phyloP scores from a whole-genome alignment of 2,329 filamentous ascomycete species.

The Bipolaris sorokiniana region DNA sequence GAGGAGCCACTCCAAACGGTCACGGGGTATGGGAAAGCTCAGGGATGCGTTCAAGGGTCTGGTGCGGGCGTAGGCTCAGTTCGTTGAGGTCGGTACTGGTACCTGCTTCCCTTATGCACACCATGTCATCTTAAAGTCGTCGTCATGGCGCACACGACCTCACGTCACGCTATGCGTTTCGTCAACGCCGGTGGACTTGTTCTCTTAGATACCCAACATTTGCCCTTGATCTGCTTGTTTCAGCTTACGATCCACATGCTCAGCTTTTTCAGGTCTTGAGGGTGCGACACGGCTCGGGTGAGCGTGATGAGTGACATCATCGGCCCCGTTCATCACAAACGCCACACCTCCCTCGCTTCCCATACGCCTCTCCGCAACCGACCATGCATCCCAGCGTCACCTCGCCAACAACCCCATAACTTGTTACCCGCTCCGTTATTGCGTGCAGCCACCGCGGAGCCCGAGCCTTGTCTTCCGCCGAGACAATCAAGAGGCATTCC shows the following conservation, averaged over 20 bases:
- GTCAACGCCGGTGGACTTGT: slow-evolving; percentile 2
- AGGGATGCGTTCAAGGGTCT: slow-evolving; percentile 23
- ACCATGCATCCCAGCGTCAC: slow-evolving; percentile 8
- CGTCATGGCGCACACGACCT: not conserved
- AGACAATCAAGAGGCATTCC: slow-evolving; percentile 4
- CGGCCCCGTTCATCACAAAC: slow-evolving; percentile 8
- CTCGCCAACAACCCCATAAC: slow-evolving; percentile 1
- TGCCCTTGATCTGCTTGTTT: slow-evolving; percentile 2
- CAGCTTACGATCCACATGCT: slow-evolving; percentile 5
- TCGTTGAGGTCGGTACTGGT: slow-evolving; percentile 2
- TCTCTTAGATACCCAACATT: slow-evolving; percentile 12
- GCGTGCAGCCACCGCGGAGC: slow-evolving; percentile 1
- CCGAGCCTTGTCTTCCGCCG: not conserved
- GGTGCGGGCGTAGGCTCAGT: slow-evolving; percentile 18
- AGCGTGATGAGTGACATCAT: slow-evolving; percentile 27
- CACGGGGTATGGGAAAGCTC: slow-evolving; percentile 22
- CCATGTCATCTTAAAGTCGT: slow-evolving; percentile 2
- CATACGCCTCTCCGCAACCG: slow-evolving; percentile 6
- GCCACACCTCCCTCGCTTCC: slow-evolving; percentile 16
- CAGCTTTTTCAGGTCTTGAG: slow-evolving; percentile 7
- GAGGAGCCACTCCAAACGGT: slow-evolving; percentile 17
- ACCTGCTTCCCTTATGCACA: slow-evolving; percentile 6
- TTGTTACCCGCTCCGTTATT: slow-evolving; percentile 1
- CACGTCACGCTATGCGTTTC: slow-evolving; percentile 5
- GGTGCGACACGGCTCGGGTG: slow-evolving; percentile 14